Conservation (phyloP, 2,329 filamentous ascomycete species). For the Epichloe scottii region DNA sequence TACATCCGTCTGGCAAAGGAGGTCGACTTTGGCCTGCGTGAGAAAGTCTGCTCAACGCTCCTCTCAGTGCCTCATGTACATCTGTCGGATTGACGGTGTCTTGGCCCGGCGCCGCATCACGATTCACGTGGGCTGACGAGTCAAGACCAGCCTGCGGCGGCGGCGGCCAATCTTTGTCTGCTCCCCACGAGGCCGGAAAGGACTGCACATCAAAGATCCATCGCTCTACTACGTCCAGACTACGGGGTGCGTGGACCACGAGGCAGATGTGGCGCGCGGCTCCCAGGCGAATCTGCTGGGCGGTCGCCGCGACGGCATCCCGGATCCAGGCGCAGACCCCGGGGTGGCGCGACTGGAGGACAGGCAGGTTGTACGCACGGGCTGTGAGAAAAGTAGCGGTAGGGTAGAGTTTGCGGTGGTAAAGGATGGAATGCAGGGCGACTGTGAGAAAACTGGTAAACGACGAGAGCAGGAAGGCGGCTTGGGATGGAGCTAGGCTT, state of each 20-base stretch:
- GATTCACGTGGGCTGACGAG: slow-evolving; percentile 9
- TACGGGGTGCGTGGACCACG: slow-evolving; percentile 29
- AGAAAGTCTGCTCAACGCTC: slow-evolving; percentile 49
- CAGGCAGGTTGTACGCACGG: slow-evolving; percentile 70
- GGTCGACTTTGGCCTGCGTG: slow-evolving; percentile 45
- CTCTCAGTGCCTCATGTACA: slow-evolving; percentile 61
- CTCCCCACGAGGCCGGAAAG: slow-evolving; percentile 28
- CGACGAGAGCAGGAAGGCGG: slow-evolving; percentile 42
- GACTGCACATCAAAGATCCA: slow-evolving; percentile 46
- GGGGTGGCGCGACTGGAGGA: slow-evolving; percentile 77
- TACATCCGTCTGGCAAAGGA: slow-evolving; percentile 50
- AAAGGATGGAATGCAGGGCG: slow-evolving; percentile 75
- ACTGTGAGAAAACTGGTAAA: slow-evolving; percentile 74
- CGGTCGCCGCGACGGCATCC: slow-evolving; percentile 64
- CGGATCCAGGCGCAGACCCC: slow-evolving; percentile 75
- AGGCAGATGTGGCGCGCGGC: slow-evolving; percentile 34
- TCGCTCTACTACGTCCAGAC: slow-evolving; percentile 38
- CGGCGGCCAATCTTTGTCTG: not conserved
- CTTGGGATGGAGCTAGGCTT: slow-evolving; percentile 23
- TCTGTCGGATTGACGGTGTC: slow-evolving; percentile 39
- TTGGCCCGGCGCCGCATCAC: slow-evolving; percentile 15
- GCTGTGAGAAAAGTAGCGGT: slow-evolving; percentile 62
- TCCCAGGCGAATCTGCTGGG: slow-evolving; percentile 53
- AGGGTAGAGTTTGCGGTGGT: slow-evolving; percentile 71
- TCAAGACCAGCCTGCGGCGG: not conserved